Evolutionary conservation across 345 rosid species (phyloP), one percentile per base, ranked within the genome.

Genomic region (Eucalyptus curtisii): DNA sequence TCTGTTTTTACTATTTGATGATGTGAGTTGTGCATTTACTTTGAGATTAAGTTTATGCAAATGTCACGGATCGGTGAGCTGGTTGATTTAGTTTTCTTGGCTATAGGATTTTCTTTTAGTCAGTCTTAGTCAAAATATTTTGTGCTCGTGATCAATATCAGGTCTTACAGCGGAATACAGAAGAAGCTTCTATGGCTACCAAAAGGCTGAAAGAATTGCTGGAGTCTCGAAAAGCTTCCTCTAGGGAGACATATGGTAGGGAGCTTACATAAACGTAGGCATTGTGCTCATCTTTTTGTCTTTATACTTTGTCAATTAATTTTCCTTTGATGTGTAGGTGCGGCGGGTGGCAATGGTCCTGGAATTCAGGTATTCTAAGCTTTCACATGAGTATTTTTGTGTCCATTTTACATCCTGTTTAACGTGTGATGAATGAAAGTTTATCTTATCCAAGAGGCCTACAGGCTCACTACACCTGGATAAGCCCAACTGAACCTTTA

Each of bases 161-260:
- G 99, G 99, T 98, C 91, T 91, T 98, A 93, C 99, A 98, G 92
- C 94, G 99, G 90, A 98, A 98, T 93, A 95, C 96, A 89, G 99
- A 98, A 93, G 99, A 98, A 93, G 99, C 99, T 89, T 91, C 99
- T 80, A 92, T 96, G 96, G 99, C 97, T 76, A 98, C 97, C 68
- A 98, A 96, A 91, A 95, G 99, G 94, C 94, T 98, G 50, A 98
- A 98, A 91, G 99, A 98, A 87, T 93, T 97, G 89, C 90, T 98
- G 87, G 99, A 98, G 92, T 94, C 97, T 88, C 91, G 96, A 91
- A 98, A 97, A 93, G 92, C 96, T 53, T 92, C 97, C 57, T 89
- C 99, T 81, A 94, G 99, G 49, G 97, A 95, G 91, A 91, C 90
- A 37, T 52, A 15, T 20, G 98, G 94, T 55, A 85, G 89, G 87